Conservation (phyloP, 768 basidiomycete species). For the Mycena sanguinolenta region DNA sequence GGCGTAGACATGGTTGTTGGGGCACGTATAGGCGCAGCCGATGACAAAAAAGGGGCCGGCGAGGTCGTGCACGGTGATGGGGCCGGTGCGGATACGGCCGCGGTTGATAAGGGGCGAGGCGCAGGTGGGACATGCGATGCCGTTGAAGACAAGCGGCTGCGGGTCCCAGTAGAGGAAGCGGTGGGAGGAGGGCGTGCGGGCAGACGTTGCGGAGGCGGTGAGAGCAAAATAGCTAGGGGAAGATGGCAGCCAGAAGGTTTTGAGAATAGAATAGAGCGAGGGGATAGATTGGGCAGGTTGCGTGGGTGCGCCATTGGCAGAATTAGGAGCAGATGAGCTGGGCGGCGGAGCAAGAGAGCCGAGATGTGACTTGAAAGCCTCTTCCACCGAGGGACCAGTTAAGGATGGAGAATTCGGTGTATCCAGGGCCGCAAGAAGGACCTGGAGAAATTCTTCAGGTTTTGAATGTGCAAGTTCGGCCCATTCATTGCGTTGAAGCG, state of each 20-base stretch:
- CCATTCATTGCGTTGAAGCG: constrained; percentile 74
- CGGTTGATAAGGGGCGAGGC: constrained; percentile 70
- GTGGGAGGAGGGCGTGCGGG: constrained; percentile 79
- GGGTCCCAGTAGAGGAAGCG: constrained; percentile 92
- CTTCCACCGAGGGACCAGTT: constrained; percentile 75
- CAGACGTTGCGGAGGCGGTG: constrained; percentile 74
- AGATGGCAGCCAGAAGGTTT: constrained; percentile 88
- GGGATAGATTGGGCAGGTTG: constrained; percentile 63
- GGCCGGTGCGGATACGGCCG: constrained; percentile 81
- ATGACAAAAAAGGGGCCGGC: constrained; percentile 87
- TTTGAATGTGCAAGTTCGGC: constrained; percentile 67
- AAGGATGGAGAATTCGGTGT: constrained; percentile 74
- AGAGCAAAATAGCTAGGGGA: constrained; percentile 83
- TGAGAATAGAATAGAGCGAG: constrained; percentile 80
- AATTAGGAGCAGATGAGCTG: constrained; percentile 46
- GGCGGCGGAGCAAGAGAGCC: constrained; percentile 65
- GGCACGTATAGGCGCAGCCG: constrained; percentile 85
- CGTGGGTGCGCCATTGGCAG: constrained; percentile 4
- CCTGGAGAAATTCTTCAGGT: constrained; percentile 68
- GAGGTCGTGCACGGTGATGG: constrained; percentile 84
- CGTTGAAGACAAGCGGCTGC: constrained; percentile 85
- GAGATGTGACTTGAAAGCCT: constrained; percentile 85
- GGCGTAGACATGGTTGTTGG: constrained; percentile 69
- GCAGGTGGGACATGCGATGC: constrained; percentile 81
- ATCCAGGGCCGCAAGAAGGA: constrained; percentile 69